phyloP scores from a whole-genome alignment of 768 basidiomycete species.

The Boletus speciosus region DNA sequence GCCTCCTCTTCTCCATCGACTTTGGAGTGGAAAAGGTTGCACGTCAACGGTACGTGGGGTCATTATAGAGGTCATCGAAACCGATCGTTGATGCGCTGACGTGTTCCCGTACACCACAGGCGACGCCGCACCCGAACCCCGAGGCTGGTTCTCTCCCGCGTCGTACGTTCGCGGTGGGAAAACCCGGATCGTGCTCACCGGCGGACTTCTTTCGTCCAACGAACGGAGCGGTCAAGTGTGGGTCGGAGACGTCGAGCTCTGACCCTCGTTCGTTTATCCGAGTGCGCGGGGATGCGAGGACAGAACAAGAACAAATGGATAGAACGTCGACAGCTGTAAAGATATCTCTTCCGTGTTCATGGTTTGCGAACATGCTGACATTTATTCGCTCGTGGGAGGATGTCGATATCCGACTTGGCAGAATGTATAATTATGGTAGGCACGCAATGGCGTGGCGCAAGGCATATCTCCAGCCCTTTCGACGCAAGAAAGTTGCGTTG shows the following conservation, averaged over 20 bases:
- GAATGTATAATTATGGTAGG: too few species aligned
- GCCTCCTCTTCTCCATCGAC: not conserved
- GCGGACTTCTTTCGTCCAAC: slow-evolving; percentile 41
- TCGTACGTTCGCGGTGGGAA: slow-evolving; percentile 21
- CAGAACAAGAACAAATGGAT: too few species aligned
- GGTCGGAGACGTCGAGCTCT: slow-evolving; percentile 34
- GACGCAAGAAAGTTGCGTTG: too few species aligned
- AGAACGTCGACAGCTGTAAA: too few species aligned
- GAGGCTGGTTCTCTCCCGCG: slow-evolving; percentile 44
- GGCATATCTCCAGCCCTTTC: too few species aligned
- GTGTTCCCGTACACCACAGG: not conserved
- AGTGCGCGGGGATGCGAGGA: too few species aligned
- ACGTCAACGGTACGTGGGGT: not conserved
- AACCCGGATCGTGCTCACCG: slow-evolving; percentile 34
- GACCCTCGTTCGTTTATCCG: not conserved
- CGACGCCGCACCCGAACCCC: slow-evolving; percentile 24
- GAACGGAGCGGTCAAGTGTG: slow-evolving; percentile 41
- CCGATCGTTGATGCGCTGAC: not conserved
- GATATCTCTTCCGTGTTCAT: too few species aligned
- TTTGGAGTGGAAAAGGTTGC: slow-evolving; percentile 29
- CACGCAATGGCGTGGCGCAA: too few species aligned
- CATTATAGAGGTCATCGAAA: too few species aligned
- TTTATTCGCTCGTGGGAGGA: too few species aligned
- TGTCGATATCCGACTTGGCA: too few species aligned
- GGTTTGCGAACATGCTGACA: too few species aligned